Evolutionary conservation across 176 grass and related monocot species (phyloP).

Genomic region (Typha latifolia): DNA sequence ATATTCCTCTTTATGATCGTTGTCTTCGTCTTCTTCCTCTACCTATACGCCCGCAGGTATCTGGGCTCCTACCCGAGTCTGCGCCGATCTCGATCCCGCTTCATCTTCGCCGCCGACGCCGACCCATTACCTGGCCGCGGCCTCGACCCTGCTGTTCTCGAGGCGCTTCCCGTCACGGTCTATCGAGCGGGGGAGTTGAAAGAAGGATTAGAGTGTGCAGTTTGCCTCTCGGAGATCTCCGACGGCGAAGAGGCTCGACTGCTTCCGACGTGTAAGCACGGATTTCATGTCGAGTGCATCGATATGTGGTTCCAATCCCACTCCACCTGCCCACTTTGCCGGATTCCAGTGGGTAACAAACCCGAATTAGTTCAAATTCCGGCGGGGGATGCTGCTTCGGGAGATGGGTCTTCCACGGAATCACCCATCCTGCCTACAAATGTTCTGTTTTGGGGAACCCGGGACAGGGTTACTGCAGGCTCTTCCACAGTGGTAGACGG

Average conservation of each 20-base stretch:
- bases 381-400: not conserved
- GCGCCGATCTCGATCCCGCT: not conserved
- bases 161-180: conserved; percentile 11
- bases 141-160: conserved; percentile 8
- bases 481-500: not conserved
- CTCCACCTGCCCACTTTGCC: conserved; percentile 42
- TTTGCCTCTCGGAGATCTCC: conserved; percentile 37
- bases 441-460: not conserved
- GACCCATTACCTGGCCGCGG: not conserved
- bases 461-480: not conserved
- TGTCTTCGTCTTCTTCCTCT: conserved; percentile 14
- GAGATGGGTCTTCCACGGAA: not conserved
- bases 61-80: not conserved
- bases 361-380: not conserved
- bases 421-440: not conserved
- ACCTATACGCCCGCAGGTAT: conserved; percentile 5
- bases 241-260: conserved; percentile 22
- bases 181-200: conserved; percentile 3
- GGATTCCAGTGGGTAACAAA: not conserved
- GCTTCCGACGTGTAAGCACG: conserved; percentile 34
- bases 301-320: conserved; percentile 33
- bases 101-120: not conserved
- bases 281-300: conserved; percentile 41
- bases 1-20: conserved; percentile 13
- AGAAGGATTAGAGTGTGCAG: conserved; percentile 19